These are phyloP conservation scores for Solanum bulbocastanum DNA, from an alignment of 257 asterid species.

Conservation along the genomic window DNA sequence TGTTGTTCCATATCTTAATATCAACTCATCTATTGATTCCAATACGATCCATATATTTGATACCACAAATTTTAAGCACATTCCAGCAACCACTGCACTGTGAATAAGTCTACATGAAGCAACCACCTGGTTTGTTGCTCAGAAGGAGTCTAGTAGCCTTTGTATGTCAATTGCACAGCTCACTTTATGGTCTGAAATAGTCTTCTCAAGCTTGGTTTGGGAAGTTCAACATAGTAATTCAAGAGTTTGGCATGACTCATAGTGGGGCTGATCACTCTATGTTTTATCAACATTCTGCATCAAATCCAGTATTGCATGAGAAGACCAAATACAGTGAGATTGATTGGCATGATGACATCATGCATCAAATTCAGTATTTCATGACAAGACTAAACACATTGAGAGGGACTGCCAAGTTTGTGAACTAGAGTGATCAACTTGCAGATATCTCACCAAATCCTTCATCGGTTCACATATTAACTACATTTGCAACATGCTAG, in stretches of 20 bases:
- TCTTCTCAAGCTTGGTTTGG: background rate
- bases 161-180: background rate
- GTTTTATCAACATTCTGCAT: background rate
- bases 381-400: background rate
- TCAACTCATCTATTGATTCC: background rate
- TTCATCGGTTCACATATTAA: background rate
- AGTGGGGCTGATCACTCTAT: background rate
- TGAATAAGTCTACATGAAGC: background rate
- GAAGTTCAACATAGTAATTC: background rate
- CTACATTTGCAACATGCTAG: background rate
- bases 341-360: background rate
- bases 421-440: background rate
- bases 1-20: background rate
- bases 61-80: background rate
- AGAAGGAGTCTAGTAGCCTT: too few relatives aligned
- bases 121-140: too few relatives aligned
- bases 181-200: background rate
- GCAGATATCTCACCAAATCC: background rate
- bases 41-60: background rate
- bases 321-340: background rate
- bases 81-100: fast-evolving
- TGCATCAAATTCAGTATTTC: too few relatives aligned
- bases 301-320: background rate
- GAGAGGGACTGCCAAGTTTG: background rate
- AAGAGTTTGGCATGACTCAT: too few relatives aligned